These are phyloP conservation scores for Aphanomyces cochlioides DNA, from an alignment of 352 stramenopile genomes.

Conservation along the genomic window DNA sequence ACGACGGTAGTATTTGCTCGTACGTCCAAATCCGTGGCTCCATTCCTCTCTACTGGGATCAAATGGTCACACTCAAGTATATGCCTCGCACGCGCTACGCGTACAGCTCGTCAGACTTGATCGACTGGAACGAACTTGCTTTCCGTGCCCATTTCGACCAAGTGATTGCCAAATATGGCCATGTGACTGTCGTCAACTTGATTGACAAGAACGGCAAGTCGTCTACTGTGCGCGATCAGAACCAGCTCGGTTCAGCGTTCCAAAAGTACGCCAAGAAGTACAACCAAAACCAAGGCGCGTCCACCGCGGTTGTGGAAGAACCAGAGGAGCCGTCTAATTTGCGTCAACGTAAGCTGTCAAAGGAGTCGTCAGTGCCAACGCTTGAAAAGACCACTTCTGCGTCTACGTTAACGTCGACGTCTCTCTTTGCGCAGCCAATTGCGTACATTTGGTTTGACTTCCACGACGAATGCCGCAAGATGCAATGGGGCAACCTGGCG, in stretches of 20 bases:
- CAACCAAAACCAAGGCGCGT: slow-evolving; percentile 62
- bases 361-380: slow-evolving; percentile 36
- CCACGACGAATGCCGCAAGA: slow-evolving; percentile 93
- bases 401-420: slow-evolving; percentile 34
- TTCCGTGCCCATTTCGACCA: slow-evolving; percentile 68
- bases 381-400: slow-evolving; percentile 19
- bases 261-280: slow-evolving; percentile 83
- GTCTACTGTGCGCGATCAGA: slow-evolving; percentile 78
- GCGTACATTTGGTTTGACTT: slow-evolving; percentile 97
- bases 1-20: slow-evolving; percentile 68
- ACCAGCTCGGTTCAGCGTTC: slow-evolving; percentile 85
- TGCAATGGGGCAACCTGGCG: slow-evolving; percentile 89
- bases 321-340: slow-evolving; percentile 8
- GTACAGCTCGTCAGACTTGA: slow-evolving; percentile 56
- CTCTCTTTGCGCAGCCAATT: slow-evolving; percentile 53
- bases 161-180: slow-evolving; percentile 64
- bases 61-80: slow-evolving; percentile 89
- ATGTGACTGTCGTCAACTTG: slow-evolving; percentile 89
- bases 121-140: slow-evolving; percentile 70
- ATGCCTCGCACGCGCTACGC: slow-evolving; percentile 79
- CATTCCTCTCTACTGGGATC: slow-evolving; percentile 93
- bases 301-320: slow-evolving; percentile 19
- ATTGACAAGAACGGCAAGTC: slow-evolving; percentile 85
- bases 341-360: slow-evolving; percentile 43
- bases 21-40: slow-evolving; percentile 93